A percentile compares a stretch with the other conserved stretches of the same genome.
Evolutionary conservation across 2,329 filamentous ascomycete genomes (phyloP).

Genomic region (Aspergillus sp.): DNA sequence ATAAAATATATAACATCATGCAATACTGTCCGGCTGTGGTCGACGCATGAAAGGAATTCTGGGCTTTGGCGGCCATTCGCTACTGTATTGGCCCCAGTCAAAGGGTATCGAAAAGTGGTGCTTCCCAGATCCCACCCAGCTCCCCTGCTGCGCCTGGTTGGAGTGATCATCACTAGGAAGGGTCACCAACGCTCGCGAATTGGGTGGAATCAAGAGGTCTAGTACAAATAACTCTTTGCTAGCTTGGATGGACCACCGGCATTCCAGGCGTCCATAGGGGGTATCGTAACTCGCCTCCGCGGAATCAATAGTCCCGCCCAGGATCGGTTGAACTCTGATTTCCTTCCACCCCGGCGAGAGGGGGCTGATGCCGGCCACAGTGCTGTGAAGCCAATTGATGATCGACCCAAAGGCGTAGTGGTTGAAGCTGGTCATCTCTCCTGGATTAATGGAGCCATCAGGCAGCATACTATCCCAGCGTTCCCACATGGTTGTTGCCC

Average conservation of each 20-base stretch:
- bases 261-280: constrained; percentile 31
- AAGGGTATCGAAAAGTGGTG: constrained; percentile 11
- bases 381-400: constrained; percentile 40
- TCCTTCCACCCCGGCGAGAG: constrained; percentile 33
- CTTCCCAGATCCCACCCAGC: constrained; percentile 19
- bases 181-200: constrained; percentile 19
- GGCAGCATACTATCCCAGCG: constrained; percentile 44
- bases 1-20: neutral
- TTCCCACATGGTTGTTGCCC: constrained; percentile 47
- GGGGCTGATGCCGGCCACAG: constrained; percentile 25
- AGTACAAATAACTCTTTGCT: constrained; percentile 9
- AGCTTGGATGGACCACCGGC: constrained; percentile 17
- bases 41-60: constrained; percentile 12
- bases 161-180: constrained; percentile 10
- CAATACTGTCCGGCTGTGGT: constrained; percentile 12
- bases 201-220: constrained; percentile 22
- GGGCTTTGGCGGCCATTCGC: constrained; percentile 23
- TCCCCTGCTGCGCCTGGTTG: neutral
- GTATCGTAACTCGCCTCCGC: constrained; percentile 31
- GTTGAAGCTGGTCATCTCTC: constrained; percentile 46
- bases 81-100: constrained; percentile 7
- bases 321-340: constrained; percentile 29
- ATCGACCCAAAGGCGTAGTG: constrained; percentile 45
- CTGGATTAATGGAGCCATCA: constrained; percentile 40
- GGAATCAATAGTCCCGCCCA: constrained; percentile 30